Evolutionary conservation across 1,284 basidiomycete genomes (phyloP), one percentile per base, ranked within the genome.

Genomic region (Cerioporus squamosus): DNA sequence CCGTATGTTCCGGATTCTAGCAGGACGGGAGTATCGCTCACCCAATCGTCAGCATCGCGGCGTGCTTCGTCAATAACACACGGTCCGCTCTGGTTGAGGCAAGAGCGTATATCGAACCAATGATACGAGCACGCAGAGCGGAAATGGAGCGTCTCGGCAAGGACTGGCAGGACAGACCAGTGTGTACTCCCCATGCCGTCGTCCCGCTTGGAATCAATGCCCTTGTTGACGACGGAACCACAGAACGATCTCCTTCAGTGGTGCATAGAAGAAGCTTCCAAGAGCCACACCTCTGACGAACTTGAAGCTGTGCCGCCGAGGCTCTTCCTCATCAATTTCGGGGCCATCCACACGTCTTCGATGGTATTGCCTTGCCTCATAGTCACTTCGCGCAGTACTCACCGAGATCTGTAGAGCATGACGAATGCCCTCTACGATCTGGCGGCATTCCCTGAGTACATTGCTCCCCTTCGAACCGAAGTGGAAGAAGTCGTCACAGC

Each of bases 401-500:
- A 36, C 14, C 3, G 14, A 10, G 8, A 10, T 10, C 1, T 15
- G 33, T 39, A 79, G 77, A 72, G 69, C 17, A 70, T 79, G 40
- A 73, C 74, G 0, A 69, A 75, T 45, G 71, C 72, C 0, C 49
- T 84, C 5, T 79, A 69, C 53, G 68, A 79, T 40, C 68, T 84
- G 2, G 78, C 81, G 5, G 70, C 74, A 0, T 60, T 73, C 47
- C 79, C 79, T 0, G 68, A 77, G 31, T 78, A 76, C 44, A 65
- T 79, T 12, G 61, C 70, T 14, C 72, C 72, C 2, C 65, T 84
- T 29, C 75, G 81, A 2, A 77, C 81, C 44, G 82, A 85, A 65
- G 69, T 81, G 0, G 77, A 79, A 26, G 31, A 48, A 1, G 66
- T 78, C 5, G 60, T 78, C 14, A 57, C 62, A 0, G 63, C 70